Evolutionary conservation across 352 stramenopile genomes (phyloP), one percentile per base, ranked within the genome.

Genomic region (Phytophthora ramorum): DNA sequence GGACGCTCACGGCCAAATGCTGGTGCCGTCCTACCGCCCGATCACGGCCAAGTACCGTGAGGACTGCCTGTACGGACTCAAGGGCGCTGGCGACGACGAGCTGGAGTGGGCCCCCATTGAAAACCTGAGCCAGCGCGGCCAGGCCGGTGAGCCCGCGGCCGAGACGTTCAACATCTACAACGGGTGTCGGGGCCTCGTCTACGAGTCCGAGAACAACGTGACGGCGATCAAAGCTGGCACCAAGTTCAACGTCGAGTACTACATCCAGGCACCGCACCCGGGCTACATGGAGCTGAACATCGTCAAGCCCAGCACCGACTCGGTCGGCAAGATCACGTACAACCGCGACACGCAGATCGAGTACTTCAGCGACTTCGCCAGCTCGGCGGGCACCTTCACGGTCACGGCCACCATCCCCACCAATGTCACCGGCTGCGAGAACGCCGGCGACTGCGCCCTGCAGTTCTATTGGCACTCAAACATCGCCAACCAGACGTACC

Each of bases 161-260:
- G 55, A 66, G 24, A 83, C 73, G 34, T 89, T 87, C 58, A 75
- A 83, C 52, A 76, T 89, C 26, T 78, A 76, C 70, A 89, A 89
- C 64, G 80, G 80, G 2, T 89, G 78, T 51, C 78, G 80, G 20
- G 80, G 78, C 28, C 78, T 83, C 41, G 74, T 87, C 32, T 86
- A 85, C 68, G 80, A 89, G 49, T 57, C 49, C 4, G 58, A 28
- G 12, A 78, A 81, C 51, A 72, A 73, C 30, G 69, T 89, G 43
- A 85, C 78, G 24, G 67, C 72, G 40, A 66, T 89, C 60, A 49
- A 67, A 51, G 59, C 73, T 8, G 79, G 73, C 52, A 59, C 63
- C n/a, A 63, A 82, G 54, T 81, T 89, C 54, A 49, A 72, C n/a
- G 66, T 89, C 41, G 51, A 81, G 67, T 89, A 67, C 46, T 71